Evolutionary conservation across 2,329 filamentous ascomycete species (phyloP), one percentile per base, ranked within the genome.

Genomic region (Boeremia exigua): DNA sequence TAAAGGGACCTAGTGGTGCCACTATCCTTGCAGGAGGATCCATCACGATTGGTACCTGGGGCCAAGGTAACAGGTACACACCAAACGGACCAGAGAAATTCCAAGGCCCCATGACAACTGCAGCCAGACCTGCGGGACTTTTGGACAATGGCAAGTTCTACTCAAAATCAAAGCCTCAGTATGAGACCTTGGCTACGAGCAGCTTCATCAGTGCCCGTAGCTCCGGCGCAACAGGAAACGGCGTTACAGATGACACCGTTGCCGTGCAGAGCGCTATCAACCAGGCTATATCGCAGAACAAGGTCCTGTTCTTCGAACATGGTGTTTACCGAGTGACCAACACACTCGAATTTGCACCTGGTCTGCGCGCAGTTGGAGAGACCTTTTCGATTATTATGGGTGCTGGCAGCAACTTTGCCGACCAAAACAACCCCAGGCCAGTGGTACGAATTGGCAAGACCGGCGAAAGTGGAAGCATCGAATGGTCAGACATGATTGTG

Each of bases 371-470:
- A 73, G 90, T 89, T 1, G 92, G 92, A 65, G 92, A 96, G 77
- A 86, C 92, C 63, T 96, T 90, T 88, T 88, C 92, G 2, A 78
- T 92, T 48, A 89, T 96, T 72, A 90, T 96, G 86, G 91, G 90
- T 11, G 84, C 87, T 40, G 92, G 92, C 44, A 71, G 78, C 68
- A 81, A 58, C 7, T 78, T 73, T 61, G 48, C 56, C 10, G 69
- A 71, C 60, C 94, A 71, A 29, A 63, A 65, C 54, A 81, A 80
- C 44, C 89, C 90, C 0, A 78, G 84, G 11, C 83, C 88, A 0
- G 85, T 92, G 0, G 78, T 92, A 2, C 84, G 87, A 60, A 83
- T 92, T 15, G 90, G 88, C 14, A 79, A 79, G 10, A 76, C 84
- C 0, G 88, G 88, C 2, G 84, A 92, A n/a, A 74, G 74, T 9